phyloP scores from a whole-genome alignment of 2,329 filamentous ascomycete species.

The Cladosporium velox region DNA sequence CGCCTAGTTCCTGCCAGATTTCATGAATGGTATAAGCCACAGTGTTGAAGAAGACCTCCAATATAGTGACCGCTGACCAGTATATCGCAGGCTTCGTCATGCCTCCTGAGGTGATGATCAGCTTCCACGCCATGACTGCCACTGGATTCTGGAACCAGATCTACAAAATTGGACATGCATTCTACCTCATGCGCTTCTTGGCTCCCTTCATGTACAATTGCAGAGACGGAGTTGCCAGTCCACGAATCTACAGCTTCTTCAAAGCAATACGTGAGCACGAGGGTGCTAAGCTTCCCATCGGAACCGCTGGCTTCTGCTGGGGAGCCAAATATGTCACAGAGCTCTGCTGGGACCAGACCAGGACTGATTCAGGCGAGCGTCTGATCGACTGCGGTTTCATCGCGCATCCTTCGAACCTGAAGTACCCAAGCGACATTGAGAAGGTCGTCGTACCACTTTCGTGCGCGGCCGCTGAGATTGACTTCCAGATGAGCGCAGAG shows the following conservation, averaged over 20 bases:
- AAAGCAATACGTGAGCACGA: conserved; percentile 34
- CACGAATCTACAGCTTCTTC: conserved; percentile 34
- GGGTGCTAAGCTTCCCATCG: conserved; percentile 35
- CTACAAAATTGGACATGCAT: conserved; percentile 35
- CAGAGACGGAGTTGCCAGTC: conserved; percentile 30
- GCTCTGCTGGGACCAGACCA: conserved; percentile 36
- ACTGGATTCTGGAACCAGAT: conserved; percentile 36
- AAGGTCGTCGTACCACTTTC: conserved; percentile 38
- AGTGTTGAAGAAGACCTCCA: background rate
- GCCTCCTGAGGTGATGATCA: conserved; percentile 33
- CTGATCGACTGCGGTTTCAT: conserved; percentile 40
- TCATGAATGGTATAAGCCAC: conserved; percentile 36
- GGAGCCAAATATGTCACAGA: conserved; percentile 39
- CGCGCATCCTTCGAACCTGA: conserved; percentile 40
- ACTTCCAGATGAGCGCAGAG: conserved; percentile 33
- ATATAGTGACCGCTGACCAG: background rate
- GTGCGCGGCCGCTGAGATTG: conserved; percentile 37
- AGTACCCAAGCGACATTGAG: conserved; percentile 39
- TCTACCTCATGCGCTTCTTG: conserved; percentile 28
- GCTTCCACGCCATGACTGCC: conserved; percentile 34
- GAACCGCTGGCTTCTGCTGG: conserved; percentile 42
- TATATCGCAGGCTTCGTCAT: conserved; percentile 30
- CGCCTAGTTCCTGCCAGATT: conserved; percentile 38
- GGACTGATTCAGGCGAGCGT: conserved; percentile 33
- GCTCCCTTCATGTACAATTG: conserved; percentile 33